Percentiles rank a stretch among this genome's conserved stretches.
Evolutionary conservation across 768 basidiomycete genomes (phyloP).

Genomic region (Pleurotus sapidus): DNA sequence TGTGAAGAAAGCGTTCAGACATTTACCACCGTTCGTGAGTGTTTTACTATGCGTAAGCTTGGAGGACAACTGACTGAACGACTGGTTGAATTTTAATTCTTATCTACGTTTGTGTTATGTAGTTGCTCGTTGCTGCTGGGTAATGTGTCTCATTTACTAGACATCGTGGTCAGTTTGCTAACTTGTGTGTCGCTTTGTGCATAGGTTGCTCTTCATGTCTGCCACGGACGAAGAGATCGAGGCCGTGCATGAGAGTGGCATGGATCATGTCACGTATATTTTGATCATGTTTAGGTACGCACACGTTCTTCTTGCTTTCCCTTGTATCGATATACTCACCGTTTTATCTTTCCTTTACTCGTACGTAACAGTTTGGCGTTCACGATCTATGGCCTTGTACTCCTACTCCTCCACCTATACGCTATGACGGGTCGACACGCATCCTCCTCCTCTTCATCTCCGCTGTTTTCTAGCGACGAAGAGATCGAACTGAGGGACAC

Average conservation of each 20-base stretch:
- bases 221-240: conserved; percentile 90
- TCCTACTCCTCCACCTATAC: conserved; percentile 71
- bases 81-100: no score
- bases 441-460: not conserved
- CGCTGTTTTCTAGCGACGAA: conserved; percentile 13
- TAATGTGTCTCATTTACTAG: conserved; percentile 24
- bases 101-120: not conserved
- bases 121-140: conserved; percentile 78
- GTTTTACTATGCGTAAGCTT: not conserved
- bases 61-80: no score
- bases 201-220: conserved; percentile 82
- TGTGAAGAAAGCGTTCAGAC: conserved; percentile 61
- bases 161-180: not conserved
- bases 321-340: not conserved
- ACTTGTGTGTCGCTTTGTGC: not conserved
- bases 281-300: conserved; percentile 78
- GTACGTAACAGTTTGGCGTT: conserved; percentile 58
- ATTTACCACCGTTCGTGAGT: conserved; percentile 85
- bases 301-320: not conserved
- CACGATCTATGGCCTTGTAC: conserved; percentile 70
- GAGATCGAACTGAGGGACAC: conserved; percentile 36
- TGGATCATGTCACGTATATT: conserved; percentile 92
- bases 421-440: conserved; percentile 60
- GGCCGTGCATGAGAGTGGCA: conserved; percentile 63
- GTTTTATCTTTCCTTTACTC: not conserved